These are phyloP conservation scores for Cyclocybe cylindracea DNA, from an alignment of 768 basidiomycete genomes.

Conservation along the genomic window DNA sequence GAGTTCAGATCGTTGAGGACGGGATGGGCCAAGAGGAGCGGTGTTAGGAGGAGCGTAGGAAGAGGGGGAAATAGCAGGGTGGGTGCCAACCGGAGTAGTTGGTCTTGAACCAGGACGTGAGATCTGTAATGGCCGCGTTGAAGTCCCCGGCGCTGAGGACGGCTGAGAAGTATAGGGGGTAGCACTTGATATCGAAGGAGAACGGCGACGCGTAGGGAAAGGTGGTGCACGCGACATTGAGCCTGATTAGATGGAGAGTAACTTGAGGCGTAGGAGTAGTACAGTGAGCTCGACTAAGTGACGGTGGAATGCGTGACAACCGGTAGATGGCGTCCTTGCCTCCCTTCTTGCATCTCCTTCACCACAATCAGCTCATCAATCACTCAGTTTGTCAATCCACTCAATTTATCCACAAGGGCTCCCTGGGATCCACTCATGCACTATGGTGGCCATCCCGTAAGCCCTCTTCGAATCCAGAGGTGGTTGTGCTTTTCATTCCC, in stretches of 20 bases:
- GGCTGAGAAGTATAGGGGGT: slow-evolving; percentile 37
- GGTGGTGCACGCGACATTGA: slow-evolving; percentile 61
- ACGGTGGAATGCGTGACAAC: slow-evolving; percentile 1
- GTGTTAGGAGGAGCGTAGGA: slow-evolving; percentile 33
- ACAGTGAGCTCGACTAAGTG: background rate
- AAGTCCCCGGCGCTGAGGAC: slow-evolving; percentile 34
- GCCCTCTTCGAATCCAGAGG: slow-evolving; percentile 23
- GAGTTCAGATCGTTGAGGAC: slow-evolving; percentile 69
- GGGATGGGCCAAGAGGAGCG: slow-evolving; percentile 52
- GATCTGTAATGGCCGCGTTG: slow-evolving; percentile 63
- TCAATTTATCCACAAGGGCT: slow-evolving; percentile 37
- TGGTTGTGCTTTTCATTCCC: slow-evolving; percentile 50
- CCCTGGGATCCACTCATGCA: slow-evolving; percentile 44
- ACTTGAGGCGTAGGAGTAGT: background rate
- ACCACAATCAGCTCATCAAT: slow-evolving; percentile 1
- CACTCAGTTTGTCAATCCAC: slow-evolving; percentile 25
- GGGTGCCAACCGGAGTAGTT: slow-evolving; percentile 46
- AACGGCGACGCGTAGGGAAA: slow-evolving; percentile 55
- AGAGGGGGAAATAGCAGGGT: slow-evolving; percentile 37
- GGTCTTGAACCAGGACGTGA: slow-evolving; percentile 55
- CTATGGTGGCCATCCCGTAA: slow-evolving; percentile 51
- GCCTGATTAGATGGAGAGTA: slow-evolving; percentile 2
- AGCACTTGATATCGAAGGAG: slow-evolving; percentile 45
- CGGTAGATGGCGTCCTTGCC: slow-evolving; percentile 20
- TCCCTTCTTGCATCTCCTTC: slow-evolving; percentile 28